Base-by-base conservation (phyloP, 1,284 basidiomycete species). In the Malassezia psittaci region DNA sequence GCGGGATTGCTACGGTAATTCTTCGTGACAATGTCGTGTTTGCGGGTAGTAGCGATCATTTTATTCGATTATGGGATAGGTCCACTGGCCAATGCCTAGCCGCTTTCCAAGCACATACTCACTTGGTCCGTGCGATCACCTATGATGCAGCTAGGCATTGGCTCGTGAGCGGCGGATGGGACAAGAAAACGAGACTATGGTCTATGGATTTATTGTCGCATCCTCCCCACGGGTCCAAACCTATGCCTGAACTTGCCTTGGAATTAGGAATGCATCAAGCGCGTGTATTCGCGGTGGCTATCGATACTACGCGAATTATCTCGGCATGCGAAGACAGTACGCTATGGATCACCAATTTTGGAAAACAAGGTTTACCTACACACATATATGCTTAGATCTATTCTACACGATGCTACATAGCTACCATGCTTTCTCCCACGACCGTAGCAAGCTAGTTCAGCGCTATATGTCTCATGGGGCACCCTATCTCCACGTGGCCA, bases 141-240 rank as follows among this genome's bases (percentile, higher is more conserved):
- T 57, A 52, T 33, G 48, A 57, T 21, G 29, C 49, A 2, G 15
- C 13, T 9, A 45, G 51, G 9, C 18, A 44, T 21, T 15, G 52
- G 35, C 51, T 57, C 11, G 35, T 52, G 9, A 57, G 41, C 13
- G 55, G 50, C 3, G 51, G 55, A 0, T 52, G 50, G 55, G 55
- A 57, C 33, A n/a, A 47, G 12, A 48, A 18, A 19, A 44, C 51
- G 3, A 44, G 55, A 19, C 11, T 52, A 9, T 57, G 55, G 55
- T 40, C 52, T n/a, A 11, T 57, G 10, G 41, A 37, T 18, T 34
- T 36, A 9, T 10, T 39, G 8, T 16, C 29, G 34, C 21, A 29
- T 18, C 16, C 7, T 6, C 7, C 16, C 1, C 12, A n/a, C n/a
- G 42, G 3, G 32, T 10, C 19, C 1, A 21, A n/a, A 13, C 18